Percentiles rank a stretch among this genome's conserved stretches.
Conservation (phyloP, 495 filamentous ascomycete species). For the Penicillium bialowiezense region DNA sequence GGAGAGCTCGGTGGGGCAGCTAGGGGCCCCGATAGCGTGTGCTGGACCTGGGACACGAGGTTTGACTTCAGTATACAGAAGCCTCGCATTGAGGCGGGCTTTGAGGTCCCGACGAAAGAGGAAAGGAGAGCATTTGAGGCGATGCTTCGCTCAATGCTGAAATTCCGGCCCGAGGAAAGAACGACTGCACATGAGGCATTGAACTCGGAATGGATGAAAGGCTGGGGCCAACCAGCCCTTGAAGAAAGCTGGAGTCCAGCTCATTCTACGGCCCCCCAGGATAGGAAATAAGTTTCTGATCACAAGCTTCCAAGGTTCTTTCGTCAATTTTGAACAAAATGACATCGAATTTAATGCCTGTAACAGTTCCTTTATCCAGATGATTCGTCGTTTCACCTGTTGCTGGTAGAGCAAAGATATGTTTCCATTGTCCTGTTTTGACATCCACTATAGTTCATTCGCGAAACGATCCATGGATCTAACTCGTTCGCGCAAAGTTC, state of each 20-base stretch:
- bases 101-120: slow-evolving; percentile 7
- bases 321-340: too few relatives aligned
- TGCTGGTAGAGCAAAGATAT: too few relatives aligned
- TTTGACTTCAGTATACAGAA: slow-evolving; percentile 20
- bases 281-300: too few relatives aligned
- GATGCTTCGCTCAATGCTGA: slow-evolving; percentile 20
- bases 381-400: too few relatives aligned
- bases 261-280: too few relatives aligned
- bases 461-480: too few relatives aligned
- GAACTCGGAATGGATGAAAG: slow-evolving; percentile 16
- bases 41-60: slow-evolving; percentile 10
- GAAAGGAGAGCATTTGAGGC: slow-evolving; percentile 12
- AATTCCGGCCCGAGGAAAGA: slow-evolving; percentile 11
- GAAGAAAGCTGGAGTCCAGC: slow-evolving; percentile 3
- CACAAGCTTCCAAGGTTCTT: too few relatives aligned
- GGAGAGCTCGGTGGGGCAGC: slow-evolving; percentile 12
- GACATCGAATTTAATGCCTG: too few relatives aligned
- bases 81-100: slow-evolving; percentile 14
- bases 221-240: slow-evolving; percentile 7
- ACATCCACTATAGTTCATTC: too few relatives aligned
- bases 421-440: too few relatives aligned
- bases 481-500: too few relatives aligned
- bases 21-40: slow-evolving; percentile 8
- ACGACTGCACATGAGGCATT: slow-evolving; percentile 11
- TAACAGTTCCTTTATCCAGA: too few relatives aligned